A percentile compares a stretch with the other conserved stretches of the same genome.
Evolutionary conservation across 495 filamentous ascomycete genomes (phyloP).

Genomic region (Penicillium daleae): DNA sequence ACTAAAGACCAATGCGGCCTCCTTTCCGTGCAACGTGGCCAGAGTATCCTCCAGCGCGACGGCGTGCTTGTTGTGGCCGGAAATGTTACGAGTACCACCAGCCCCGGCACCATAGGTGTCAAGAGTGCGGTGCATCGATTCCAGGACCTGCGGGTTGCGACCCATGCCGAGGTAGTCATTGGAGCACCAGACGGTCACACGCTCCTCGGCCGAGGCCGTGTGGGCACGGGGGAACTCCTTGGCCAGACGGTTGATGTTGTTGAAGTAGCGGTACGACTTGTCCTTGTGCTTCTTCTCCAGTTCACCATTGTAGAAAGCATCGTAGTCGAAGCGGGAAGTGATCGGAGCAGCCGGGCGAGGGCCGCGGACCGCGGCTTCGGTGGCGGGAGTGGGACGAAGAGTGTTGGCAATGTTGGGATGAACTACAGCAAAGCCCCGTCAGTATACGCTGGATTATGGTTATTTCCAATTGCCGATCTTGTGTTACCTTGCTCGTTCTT

Average conservation of each 20-base stretch:
- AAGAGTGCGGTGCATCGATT: slow-evolving; percentile 91
- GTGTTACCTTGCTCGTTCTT: slow-evolving; percentile 61
- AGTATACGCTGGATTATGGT: slow-evolving; percentile 9
- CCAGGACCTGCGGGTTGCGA: slow-evolving; percentile 81
- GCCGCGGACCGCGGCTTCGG: slow-evolving; percentile 35
- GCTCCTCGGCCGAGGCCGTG: slow-evolving; percentile 79
- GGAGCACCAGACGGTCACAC: slow-evolving; percentile 98
- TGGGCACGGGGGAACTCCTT: slow-evolving; percentile 96
- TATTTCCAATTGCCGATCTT: not conserved
- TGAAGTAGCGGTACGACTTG: slow-evolving; percentile 99
- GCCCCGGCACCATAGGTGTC: slow-evolving; percentile 95
- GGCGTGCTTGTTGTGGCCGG: slow-evolving; percentile 95
- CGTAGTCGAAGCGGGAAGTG: slow-evolving; percentile 77
- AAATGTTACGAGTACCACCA: slow-evolving; percentile 95
- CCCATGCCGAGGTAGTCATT: slow-evolving; percentile 99
- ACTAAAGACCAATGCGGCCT: slow-evolving; percentile 89
- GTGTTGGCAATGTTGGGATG: slow-evolving; percentile 40
- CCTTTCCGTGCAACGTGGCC: slow-evolving; percentile 89
- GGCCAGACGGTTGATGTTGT: slow-evolving; percentile 98
- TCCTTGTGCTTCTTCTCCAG: slow-evolving; percentile 99
- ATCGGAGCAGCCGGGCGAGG: slow-evolving; percentile 49
- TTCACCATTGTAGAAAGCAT: slow-evolving; percentile 84
- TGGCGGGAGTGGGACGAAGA: slow-evolving; percentile 24
- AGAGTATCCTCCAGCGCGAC: slow-evolving; percentile 81
- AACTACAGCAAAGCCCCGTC: slow-evolving; percentile 22